phyloP scores from a whole-genome alignment of 176 grass and related monocot genomes.

The Cenchrus fungigraminus region DNA sequence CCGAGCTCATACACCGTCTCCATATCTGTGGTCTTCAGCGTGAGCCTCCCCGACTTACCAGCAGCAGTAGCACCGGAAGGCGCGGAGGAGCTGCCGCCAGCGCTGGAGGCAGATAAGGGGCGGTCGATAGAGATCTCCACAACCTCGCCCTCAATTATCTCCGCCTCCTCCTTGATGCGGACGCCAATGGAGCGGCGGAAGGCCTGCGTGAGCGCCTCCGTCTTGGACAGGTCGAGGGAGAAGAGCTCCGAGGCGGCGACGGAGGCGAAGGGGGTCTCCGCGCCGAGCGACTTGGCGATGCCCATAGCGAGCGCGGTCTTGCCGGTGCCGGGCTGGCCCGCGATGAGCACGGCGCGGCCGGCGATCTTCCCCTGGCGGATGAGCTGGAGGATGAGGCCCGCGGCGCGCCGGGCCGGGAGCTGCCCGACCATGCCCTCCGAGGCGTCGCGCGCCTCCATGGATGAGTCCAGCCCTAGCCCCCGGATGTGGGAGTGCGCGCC shows the following conservation, averaged over 20 bases:
- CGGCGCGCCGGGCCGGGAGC: conserved; percentile 76
- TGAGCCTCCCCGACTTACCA: conserved; percentile 77
- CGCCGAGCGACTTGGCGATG: conserved; percentile 92
- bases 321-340: conserved; percentile 89
- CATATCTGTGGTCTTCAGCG: conserved; percentile 95
- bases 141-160: conserved; percentile 99
- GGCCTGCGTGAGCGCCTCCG: conserved; percentile 89
- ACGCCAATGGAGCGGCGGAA: conserved; percentile 90
- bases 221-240: conserved; percentile 95
- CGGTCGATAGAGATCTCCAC: conserved; percentile 93
- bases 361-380: conserved; percentile 87
- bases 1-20: conserved; percentile 95
- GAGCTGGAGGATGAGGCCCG: conserved; percentile 85
- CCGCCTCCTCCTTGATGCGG: conserved; percentile 97
- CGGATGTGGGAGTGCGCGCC: conserved; percentile 99
- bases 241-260: conserved; percentile 88
- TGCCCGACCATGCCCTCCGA: conserved; percentile 99
- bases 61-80: conserved; percentile 43
- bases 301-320: conserved; percentile 97
- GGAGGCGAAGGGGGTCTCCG: conserved; percentile 89
- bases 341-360: conserved; percentile 82
- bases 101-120: conserved; percentile 40
- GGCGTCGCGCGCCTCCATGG: conserved; percentile 77
- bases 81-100: conserved; percentile 31
- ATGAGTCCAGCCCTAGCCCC: conserved; percentile 84